Conservation (phyloP, 2,329 filamentous ascomycete genomes). For the Alternaria sp. region DNA sequence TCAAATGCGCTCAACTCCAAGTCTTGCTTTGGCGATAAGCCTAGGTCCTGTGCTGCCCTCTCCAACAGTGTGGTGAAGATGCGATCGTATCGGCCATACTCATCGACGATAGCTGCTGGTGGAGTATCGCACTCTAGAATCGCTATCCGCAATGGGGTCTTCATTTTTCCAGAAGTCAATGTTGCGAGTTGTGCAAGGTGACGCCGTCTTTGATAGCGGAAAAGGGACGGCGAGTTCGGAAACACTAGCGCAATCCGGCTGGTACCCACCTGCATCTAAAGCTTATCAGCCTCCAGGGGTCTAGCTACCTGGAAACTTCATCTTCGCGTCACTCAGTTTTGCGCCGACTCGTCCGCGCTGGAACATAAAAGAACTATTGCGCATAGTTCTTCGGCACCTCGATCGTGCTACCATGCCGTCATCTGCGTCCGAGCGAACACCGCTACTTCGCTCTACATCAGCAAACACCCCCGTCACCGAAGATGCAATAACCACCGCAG, state of each 20-base stretch:
- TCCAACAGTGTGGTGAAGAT: constrained; percentile 61
- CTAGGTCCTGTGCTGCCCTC: constrained; percentile 58
- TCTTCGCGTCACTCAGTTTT: neutral
- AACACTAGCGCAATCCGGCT: constrained; percentile 15
- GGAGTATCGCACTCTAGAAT: constrained; percentile 89
- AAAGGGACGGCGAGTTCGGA: constrained; percentile 22
- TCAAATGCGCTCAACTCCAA: constrained; percentile 72
- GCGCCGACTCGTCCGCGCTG: neutral
- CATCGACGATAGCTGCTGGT: constrained; percentile 65
- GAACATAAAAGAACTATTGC: neutral
- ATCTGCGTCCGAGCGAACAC: constrained; percentile 40
- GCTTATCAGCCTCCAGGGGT: constrained; percentile 1
- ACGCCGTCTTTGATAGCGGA: constrained; percentile 1
- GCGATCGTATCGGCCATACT: constrained; percentile 75
- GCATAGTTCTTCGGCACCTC: neutral
- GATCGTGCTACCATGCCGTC: constrained; percentile 17
- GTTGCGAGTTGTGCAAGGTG: neutral
- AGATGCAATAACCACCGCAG: constrained; percentile 25
- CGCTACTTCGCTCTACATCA: constrained; percentile 33
- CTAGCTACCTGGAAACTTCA: neutral
- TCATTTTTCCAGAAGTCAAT: constrained; percentile 30
- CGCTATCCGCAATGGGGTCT: constrained; percentile 71
- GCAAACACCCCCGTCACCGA: constrained; percentile 25
- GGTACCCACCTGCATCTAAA: constrained; percentile 4
- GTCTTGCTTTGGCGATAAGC: constrained; percentile 47